Evolutionary conservation across 2,329 filamentous ascomycete species (phyloP).

Genomic region (Cordyceps javanica): DNA sequence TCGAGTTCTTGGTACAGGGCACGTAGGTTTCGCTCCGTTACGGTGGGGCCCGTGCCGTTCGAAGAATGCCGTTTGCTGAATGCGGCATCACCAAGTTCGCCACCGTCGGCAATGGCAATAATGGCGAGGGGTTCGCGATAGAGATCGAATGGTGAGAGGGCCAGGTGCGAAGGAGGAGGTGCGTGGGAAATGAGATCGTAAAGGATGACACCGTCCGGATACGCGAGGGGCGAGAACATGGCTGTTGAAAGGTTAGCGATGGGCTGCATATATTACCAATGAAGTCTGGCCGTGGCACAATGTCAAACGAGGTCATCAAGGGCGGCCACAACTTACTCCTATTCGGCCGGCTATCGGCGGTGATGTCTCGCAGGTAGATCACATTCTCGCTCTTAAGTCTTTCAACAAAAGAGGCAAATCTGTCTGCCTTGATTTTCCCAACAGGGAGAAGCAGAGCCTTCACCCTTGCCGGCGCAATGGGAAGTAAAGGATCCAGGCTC

Average conservation of each 20-base stretch:
- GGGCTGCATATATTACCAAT: background rate
- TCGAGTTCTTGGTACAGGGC: conserved; percentile 62
- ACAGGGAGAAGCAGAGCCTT: conserved; percentile 81
- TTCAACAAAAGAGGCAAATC: conserved; percentile 73
- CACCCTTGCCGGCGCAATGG: conserved; percentile 85
- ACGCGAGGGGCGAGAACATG: conserved; percentile 89
- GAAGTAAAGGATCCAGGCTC: conserved; percentile 83
- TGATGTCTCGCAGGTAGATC: conserved; percentile 80
- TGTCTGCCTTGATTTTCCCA: conserved; percentile 74
- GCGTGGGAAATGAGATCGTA: conserved; percentile 81
- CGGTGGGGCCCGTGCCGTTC: conserved; percentile 43
- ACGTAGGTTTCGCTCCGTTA: conserved; percentile 51
- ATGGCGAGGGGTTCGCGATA: conserved; percentile 80
- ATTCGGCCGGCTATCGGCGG: conserved; percentile 74
- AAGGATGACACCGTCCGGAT: conserved; percentile 77
- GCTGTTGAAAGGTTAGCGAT: conserved; percentile 43
- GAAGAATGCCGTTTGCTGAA: conserved; percentile 50
- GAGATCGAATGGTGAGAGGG: conserved; percentile 82
- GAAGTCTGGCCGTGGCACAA: background rate
- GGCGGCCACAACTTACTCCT: conserved; percentile 57
- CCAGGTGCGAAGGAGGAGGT: conserved; percentile 71
- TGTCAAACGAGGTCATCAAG: background rate
- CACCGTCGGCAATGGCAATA: conserved; percentile 77
- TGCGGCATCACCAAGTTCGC: conserved; percentile 52
- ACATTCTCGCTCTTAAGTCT: conserved; percentile 74